Base-by-base conservation (phyloP, 176 grass and related monocot genomes). In the Ensete ventricosum region DNA sequence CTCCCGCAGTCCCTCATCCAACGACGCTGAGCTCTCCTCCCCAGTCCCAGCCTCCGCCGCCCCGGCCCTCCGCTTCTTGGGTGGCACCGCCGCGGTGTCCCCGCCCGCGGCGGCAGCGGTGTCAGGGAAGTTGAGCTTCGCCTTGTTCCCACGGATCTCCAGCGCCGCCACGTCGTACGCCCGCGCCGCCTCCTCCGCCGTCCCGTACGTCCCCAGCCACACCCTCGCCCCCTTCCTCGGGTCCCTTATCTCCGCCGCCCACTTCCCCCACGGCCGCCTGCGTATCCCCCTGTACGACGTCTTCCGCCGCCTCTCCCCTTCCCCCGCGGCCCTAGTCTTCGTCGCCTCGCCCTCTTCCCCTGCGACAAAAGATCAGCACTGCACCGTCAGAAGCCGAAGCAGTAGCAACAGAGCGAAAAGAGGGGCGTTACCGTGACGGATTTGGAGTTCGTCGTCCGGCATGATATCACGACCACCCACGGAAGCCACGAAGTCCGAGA, bases 401-500 rank as follows among this genome's bases (percentile, higher is more conserved):
- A 43, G 34, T 6, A 43, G 34, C 34, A 43, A 43, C 34, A 5
- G 34, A 43, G 5, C 34, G 34, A 43, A 0, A 43, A 43, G 34
- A 43, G 5, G 34, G 34, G 34, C 14, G 55, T 57, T 57, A 57
- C 55, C 55, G 14, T 57, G 57, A 6, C n/a, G 17, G 5, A 3
- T 23, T 22, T 25, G 72, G 53, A 52, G 14, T 27, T 26, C 23
- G 52, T 52, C 24, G 51, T 0, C 13, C 17, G 27, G 67, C 11
- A 6, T 3, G 53, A 73, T 22, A 55, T 55, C 22, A 14, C 12
- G 53, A 52, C 72, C 72, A 4, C 25, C 53, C 72, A 8, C 26
- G 53, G 1, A 55, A 17, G 76, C 67, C 25, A 84, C 78, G 55
- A 79, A 69, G 10, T 69, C 82, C 6, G 70, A 70, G 52, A 84